Evolutionary conservation across 1,284 basidiomycete species (phyloP).

Genomic region (Boletus smithii): DNA sequence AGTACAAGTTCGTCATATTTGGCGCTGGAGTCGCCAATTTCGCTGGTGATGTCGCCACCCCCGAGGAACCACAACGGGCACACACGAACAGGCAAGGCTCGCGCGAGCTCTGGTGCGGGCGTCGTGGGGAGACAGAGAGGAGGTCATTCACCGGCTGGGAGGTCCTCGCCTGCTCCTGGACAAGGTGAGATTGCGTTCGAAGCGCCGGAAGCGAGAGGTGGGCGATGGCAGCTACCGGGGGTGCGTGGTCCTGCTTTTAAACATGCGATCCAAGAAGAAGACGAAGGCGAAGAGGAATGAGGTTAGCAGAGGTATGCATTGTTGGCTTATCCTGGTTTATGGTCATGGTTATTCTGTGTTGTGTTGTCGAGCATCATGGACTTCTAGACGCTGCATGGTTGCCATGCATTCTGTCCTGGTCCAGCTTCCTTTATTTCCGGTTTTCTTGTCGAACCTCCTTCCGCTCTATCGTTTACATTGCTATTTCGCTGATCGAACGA

Average conservation of each 20-base stretch:
- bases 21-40: conserved; percentile 34
- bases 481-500: conserved; percentile 18
- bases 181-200: conserved; percentile 46
- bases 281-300: conserved; percentile 69
- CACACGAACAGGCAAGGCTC: conserved; percentile 27
- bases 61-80: conserved; percentile 34
- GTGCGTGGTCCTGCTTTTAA: conserved; percentile 61
- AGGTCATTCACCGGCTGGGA: conserved; percentile 57
- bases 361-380: conserved; percentile 13
- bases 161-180: conserved; percentile 53
- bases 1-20: conserved; percentile 25
- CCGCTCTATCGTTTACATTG: conserved; percentile 14
- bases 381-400: conserved; percentile 5
- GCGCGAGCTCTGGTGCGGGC: conserved; percentile 19
- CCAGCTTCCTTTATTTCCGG: conserved; percentile 2
- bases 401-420: conserved; percentile 4
- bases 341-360: conserved; percentile 3
- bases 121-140: conserved; percentile 36
- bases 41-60: conserved; percentile 40
- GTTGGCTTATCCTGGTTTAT: conserved; percentile 5
- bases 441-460: conserved; percentile 6
- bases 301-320: conserved; percentile 3
- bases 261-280: conserved; percentile 71
- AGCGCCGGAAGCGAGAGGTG: conserved; percentile 42
- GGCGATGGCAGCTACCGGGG: conserved; percentile 64